A percentile compares a stretch with the other conserved stretches of the same genome.
These are phyloP conservation scores for Conidiobolus incongruus DNA, from an alignment of 371 early-diverging fungal species.

Conservation along the genomic window DNA sequence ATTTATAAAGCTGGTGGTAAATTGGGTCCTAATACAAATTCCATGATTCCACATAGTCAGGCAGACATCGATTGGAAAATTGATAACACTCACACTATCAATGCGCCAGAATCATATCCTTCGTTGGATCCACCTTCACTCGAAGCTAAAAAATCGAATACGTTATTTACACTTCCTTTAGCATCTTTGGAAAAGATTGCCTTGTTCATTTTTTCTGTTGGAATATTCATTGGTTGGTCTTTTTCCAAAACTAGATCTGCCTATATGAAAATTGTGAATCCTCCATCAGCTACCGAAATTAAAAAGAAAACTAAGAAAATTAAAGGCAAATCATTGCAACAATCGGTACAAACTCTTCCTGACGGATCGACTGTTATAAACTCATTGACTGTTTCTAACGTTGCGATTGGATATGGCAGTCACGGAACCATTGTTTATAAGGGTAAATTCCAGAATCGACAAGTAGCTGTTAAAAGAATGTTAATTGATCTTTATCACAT, in stretches of 20 bases:
- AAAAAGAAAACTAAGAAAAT: neutral
- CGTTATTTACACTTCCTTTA: neutral
- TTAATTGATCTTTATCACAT: slow-evolving; percentile 84
- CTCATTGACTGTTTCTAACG: slow-evolving; percentile 18
- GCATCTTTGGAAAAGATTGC: neutral
- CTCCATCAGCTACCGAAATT: neutral
- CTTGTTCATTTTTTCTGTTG: too few species aligned
- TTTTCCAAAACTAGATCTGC: too few species aligned
- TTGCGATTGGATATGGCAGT: slow-evolving; percentile 67
- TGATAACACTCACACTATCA: neutral
- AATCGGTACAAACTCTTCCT: neutral
- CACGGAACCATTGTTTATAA: slow-evolving; percentile 93
- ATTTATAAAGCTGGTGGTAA: neutral
- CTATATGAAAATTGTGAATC: neutral
- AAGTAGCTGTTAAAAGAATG: slow-evolving; percentile 86
- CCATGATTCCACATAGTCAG: neutral
- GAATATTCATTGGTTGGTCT: neutral
- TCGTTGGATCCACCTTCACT: neutral
- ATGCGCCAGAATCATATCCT: too few species aligned
- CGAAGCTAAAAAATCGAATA: neutral
- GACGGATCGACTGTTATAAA: slow-evolving; percentile 5
- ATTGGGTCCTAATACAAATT: neutral
- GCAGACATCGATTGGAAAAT: neutral
- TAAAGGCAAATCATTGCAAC: neutral
- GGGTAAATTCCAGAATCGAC: slow-evolving; percentile 71